Evolutionary conservation across 768 basidiomycete genomes (phyloP).

Genomic region (Boletus rufocinnamomeus): DNA sequence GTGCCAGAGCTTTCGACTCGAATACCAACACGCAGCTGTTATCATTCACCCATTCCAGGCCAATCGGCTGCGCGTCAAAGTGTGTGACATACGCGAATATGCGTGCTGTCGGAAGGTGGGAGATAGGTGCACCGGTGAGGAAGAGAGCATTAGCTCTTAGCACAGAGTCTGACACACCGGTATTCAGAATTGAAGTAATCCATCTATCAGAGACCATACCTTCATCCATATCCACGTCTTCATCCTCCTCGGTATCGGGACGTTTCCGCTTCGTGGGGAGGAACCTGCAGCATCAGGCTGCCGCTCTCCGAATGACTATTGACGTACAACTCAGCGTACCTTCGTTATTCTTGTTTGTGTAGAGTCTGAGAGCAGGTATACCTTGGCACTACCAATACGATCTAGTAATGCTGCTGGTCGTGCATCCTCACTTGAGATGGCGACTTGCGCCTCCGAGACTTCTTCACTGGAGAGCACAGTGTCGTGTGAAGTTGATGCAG

Average conservation of each 20-base stretch:
- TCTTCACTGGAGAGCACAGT: slow-evolving; percentile 59
- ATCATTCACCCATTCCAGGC: slow-evolving; percentile 86
- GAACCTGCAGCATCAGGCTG: slow-evolving; percentile 46
- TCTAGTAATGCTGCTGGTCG: slow-evolving; percentile 47
- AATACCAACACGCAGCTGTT: slow-evolving; percentile 81
- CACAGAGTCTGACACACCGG: slow-evolving; percentile 40
- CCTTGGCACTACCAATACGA: slow-evolving; percentile 71
- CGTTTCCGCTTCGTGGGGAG: slow-evolving; percentile 48
- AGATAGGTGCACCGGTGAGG: slow-evolving; percentile 70
- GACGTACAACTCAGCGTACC: slow-evolving; percentile 61
- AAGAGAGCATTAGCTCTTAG: slow-evolving; percentile 69
- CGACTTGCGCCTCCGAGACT: slow-evolving; percentile 35
- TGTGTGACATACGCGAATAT: slow-evolving; percentile 83
- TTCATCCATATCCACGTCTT: slow-evolving; percentile 38
- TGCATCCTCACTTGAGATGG: slow-evolving; percentile 32
- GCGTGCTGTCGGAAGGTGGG: slow-evolving; percentile 70
- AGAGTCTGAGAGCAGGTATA: slow-evolving; percentile 77
- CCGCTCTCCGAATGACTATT: slow-evolving; percentile 38
- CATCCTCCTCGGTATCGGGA: slow-evolving; percentile 40
- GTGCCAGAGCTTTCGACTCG: slow-evolving; percentile 53
- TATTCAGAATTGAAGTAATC: not conserved
- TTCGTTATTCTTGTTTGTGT: slow-evolving; percentile 61
- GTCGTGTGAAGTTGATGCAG: slow-evolving; percentile 50
- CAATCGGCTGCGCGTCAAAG: slow-evolving; percentile 72
- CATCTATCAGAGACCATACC: slow-evolving; percentile 26